Base-by-base conservation (phyloP, 2,329 filamentous ascomycete species). In the Colletotrichum graminicola region DNA sequence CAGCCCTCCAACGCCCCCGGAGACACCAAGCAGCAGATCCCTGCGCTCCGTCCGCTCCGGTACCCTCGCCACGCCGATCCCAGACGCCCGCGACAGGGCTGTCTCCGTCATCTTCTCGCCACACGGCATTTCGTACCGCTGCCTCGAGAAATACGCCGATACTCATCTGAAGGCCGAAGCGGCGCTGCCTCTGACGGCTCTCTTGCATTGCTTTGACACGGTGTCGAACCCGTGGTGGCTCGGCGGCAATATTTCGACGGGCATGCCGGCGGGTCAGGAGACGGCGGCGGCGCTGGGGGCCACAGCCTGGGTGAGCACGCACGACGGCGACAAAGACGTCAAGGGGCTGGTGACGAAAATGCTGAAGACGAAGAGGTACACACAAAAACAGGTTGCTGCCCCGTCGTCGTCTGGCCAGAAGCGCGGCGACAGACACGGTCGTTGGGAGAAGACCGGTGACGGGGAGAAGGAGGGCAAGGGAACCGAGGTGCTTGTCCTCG, bases 81-180 rank as follows among this genome's bases (percentile, higher is more conserved):
- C 80, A 75, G 64, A 78, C 76, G 77, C 72, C 77, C 80, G 75
- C 78, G 80, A 81, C 62, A 77, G 80, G 74, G 85, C 89, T 2
- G 78, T 92, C 26, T 91, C 89, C 0, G 80, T 92, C 52, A 81
- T 93, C 60, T 93, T 90, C 79, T 89, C 89, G 0, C 90, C 91
- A 0, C 90, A 92, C 76, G 90, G 90, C 16, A 86, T 90, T 49
- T 82, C 85, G 0, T 89, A 88, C 75, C 77, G 83, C 6, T 81
- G 84, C 29, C 81, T 93, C 12, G 80, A 83, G 39, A 81, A 86
- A 8, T 93, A 91, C 76, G 84, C 86, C 7, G 84, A 85, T 2
- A 84, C 85, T 0, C 88, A 91, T 76, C 86, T 92, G 3, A 81
- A 88, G 2, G 77, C 82, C 1, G 84, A 88, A 75, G 83, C 86